These are phyloP conservation scores for Sclerotinia borealis DNA, from an alignment of 2,329 filamentous ascomycete species.

Conservation along the genomic window DNA sequence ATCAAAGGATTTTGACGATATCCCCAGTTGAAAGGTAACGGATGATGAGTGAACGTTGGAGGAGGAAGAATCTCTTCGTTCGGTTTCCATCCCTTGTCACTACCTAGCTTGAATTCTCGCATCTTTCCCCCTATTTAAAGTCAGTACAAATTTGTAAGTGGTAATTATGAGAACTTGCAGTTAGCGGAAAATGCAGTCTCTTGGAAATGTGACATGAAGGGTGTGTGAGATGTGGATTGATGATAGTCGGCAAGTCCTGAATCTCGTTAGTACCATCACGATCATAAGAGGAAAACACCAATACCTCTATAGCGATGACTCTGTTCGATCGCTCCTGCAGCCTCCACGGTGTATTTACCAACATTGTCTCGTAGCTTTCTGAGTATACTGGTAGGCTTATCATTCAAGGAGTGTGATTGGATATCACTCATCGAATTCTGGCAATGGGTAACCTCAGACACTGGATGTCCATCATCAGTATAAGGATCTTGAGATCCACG, in stretches of 20 bases:
- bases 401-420: conserved; percentile 41
- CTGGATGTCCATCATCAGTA: conserved; percentile 30
- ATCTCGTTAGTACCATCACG: neutral
- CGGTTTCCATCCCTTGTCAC: conserved; percentile 51
- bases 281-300: neutral
- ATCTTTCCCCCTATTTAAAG: conserved; percentile 45
- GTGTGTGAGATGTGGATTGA: conserved; percentile 61
- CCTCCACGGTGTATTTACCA: conserved; percentile 59
- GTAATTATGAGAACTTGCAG: conserved; percentile 41
- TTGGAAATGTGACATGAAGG: conserved; percentile 65
- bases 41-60: conserved; percentile 68
- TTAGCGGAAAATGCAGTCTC: conserved; percentile 66
- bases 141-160: conserved; percentile 16
- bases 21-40: conserved; percentile 68
- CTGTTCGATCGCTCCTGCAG: conserved; percentile 66
- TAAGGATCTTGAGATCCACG: conserved; percentile 67
- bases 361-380: conserved; percentile 66
- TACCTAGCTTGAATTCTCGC: conserved; percentile 61
- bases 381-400: conserved; percentile 50
- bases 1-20: conserved; percentile 80
- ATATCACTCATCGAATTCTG: conserved; percentile 26
- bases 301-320: conserved; percentile 79
- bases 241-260: conserved; percentile 79
- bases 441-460: neutral
- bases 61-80: conserved; percentile 72